phyloP scores from a whole-genome alignment of 352 stramenopile genomes.

The Pythium plurisporium region DNA sequence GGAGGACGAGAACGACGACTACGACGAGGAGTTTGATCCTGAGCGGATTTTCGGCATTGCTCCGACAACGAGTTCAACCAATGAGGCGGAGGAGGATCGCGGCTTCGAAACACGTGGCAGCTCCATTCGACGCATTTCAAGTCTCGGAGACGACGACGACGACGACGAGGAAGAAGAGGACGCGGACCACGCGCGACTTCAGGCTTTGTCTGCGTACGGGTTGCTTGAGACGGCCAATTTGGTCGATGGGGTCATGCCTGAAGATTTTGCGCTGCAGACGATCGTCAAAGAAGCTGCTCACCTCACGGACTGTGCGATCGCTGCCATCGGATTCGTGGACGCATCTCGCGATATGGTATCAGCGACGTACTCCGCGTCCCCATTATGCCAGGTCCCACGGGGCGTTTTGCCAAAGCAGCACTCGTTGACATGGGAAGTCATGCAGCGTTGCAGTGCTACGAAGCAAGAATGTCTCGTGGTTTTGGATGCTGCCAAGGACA shows the following conservation, averaged over 20 bases:
- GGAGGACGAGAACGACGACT: conserved; percentile 20
- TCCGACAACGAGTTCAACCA: background rate
- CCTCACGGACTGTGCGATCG: conserved; percentile 40
- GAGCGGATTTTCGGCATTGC: background rate
- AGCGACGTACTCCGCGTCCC: conserved; percentile 32
- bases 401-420: conserved; percentile 48
- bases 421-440: conserved; percentile 51
- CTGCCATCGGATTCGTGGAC: conserved; percentile 64
- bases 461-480: conserved; percentile 14
- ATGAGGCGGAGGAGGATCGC: conserved; percentile 1
- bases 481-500: conserved; percentile 39
- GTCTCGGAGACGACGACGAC: conserved; percentile 11
- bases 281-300: conserved; percentile 58
- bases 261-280: conserved; percentile 20
- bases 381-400: conserved; percentile 17
- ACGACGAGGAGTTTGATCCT: conserved; percentile 18
- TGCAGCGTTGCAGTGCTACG: conserved; percentile 28
- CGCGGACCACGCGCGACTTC: conserved; percentile 35
- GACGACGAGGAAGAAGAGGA: conserved; percentile 21
- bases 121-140: background rate
- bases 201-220: conserved; percentile 41
- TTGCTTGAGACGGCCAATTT: conserved; percentile 34
- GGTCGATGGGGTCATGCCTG: conserved; percentile 9
- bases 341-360: conserved; percentile 54
- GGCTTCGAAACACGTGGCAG: background rate